These are phyloP conservation scores for Physcomitrellopsis africana DNA, from an alignment of 225 moss, liverwort and hornwort genomes.

Conservation along the genomic window DNA sequence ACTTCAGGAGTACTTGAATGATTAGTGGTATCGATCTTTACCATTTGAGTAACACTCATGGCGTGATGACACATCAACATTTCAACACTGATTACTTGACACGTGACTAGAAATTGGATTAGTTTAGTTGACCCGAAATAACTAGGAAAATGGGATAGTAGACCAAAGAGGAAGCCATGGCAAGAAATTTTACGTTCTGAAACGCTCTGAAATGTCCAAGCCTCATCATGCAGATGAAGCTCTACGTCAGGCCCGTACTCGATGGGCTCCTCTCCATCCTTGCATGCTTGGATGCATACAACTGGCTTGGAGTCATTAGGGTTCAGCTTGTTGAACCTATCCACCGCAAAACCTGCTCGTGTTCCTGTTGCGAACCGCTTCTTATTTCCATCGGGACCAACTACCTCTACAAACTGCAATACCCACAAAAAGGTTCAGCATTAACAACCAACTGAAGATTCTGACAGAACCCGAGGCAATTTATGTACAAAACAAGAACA, in stretches of 20 bases:
- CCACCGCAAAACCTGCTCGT: constrained; percentile 76
- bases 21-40: not conserved
- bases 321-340: constrained; percentile 73
- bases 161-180: not conserved
- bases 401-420: constrained; percentile 85
- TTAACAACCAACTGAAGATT: not conserved
- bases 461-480: not conserved
- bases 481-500: not conserved
- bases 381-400: constrained; percentile 68
- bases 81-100: not conserved
- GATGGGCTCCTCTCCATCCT: constrained; percentile 83
- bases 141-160: constrained; percentile 1
- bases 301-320: constrained; percentile 56
- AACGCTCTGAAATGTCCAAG: constrained; percentile 76
- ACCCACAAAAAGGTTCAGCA: constrained; percentile 28
- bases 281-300: constrained; percentile 67
- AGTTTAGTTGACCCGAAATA: not conserved
- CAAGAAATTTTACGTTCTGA: constrained; percentile 59
- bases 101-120: not conserved
- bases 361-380: constrained; percentile 87
- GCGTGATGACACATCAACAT: not conserved
- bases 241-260: constrained; percentile 90
- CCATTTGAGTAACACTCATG: constrained; percentile 7
- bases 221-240: constrained; percentile 71
- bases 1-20: not conserved